Conservation (phyloP, 2,329 filamentous ascomycete species). For the Pleurostoma richardsiae region DNA sequence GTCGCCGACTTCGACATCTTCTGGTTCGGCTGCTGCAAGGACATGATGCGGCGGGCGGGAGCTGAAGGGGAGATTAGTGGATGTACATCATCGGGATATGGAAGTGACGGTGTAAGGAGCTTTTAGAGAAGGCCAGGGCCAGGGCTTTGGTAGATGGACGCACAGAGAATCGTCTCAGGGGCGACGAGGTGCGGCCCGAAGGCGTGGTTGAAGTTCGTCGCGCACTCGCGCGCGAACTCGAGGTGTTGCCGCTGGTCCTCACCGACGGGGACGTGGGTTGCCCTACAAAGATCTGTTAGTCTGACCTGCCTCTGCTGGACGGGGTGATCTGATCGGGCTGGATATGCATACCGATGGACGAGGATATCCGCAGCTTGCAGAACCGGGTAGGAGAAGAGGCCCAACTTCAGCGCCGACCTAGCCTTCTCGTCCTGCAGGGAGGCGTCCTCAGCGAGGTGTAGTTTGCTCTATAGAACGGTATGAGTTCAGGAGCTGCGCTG, state of each 20-base stretch:
- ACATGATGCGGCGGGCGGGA: slow-evolving; percentile 86
- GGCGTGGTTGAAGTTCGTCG: slow-evolving; percentile 77
- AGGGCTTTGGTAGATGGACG: slow-evolving; percentile 8
- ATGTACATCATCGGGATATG: background rate
- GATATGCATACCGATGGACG: slow-evolving; percentile 59
- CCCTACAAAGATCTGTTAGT: slow-evolving; percentile 36
- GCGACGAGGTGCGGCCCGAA: slow-evolving; percentile 57
- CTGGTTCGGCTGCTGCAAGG: slow-evolving; percentile 65
- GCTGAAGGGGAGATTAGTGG: slow-evolving; percentile 36
- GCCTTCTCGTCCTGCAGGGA: slow-evolving; percentile 53
- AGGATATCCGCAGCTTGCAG: slow-evolving; percentile 93
- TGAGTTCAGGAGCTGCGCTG: background rate
- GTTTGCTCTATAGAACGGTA: slow-evolving; percentile 57
- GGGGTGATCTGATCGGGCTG: background rate
- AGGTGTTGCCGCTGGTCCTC: slow-evolving; percentile 92
- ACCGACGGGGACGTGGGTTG: slow-evolving; percentile 95
- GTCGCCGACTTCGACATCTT: slow-evolving; percentile 95
- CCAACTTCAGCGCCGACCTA: slow-evolving; percentile 67
- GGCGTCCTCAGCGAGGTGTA: slow-evolving; percentile 56
- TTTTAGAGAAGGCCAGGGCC: background rate
- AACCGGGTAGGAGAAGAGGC: slow-evolving; percentile 93
- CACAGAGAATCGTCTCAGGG: slow-evolving; percentile 71
- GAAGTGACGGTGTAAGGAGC: background rate
- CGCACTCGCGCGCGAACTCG: slow-evolving; percentile 85
- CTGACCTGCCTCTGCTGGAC: background rate